Evolutionary conservation across 495 filamentous ascomycete genomes (phyloP), one percentile per base, ranked within the genome.

Genomic region (Melanomma pulvis-pyrius): DNA sequence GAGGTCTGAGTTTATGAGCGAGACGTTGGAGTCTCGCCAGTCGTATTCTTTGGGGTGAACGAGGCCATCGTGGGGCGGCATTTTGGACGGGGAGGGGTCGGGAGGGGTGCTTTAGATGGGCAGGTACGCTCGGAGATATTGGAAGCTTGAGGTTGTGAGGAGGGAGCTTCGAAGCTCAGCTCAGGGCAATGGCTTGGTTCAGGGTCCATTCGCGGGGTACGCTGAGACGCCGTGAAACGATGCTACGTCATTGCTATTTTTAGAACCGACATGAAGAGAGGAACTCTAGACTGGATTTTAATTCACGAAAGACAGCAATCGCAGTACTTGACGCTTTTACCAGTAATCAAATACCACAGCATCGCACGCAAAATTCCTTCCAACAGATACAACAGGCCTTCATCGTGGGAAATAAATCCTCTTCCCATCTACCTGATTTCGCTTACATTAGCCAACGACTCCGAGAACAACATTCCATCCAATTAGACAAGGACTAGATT

Each of bases 21-120:
- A 83, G 13, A 88, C 83, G 72, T 88, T 88, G 74, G 81, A 84
- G 71, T 86, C 83, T 69, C 84, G 82, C 75, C 86, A 81, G 67
- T 87, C 81, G 72, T 87, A 86, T 66, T 85, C 80, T 63, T 83
- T 83, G 29, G 77, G 75, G 65, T 86, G 84, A 25, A 87, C 79
- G 41, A 86, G 72, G 61, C 83, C 84, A 75, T 82, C 75, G 70
- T 82, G 80, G 8, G 84, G 83, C 11, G 83, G 61, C 84, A 87
- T 87, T 36, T 15, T 65, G 36, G 24, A 36, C 6, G 32, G 6
- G 13, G 13, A 36, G 32, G 32, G 32, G 6, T 36, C 13, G 32
- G 32, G 32, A 36, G 32, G 13, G 32, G n/a, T n/a, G n/a, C n/a
- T n/a, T n/a, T n/a, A 36, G 32, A 36, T 36, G 32, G 6, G 32